Conservation (phyloP, 2,329 filamentous ascomycete genomes). For the Arachnopeziza araneosa region DNA sequence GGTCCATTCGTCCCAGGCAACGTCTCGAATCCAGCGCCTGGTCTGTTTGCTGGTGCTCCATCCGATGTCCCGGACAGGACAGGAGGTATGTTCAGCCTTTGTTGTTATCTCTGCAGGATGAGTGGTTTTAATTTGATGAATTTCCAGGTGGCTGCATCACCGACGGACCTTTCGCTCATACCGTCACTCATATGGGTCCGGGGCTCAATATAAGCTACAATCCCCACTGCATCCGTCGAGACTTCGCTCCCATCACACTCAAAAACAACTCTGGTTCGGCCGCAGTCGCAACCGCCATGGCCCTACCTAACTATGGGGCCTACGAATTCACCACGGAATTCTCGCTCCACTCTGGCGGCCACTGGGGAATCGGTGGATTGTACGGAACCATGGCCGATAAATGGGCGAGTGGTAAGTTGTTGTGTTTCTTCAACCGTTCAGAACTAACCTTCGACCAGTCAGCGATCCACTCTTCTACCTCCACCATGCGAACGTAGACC, state of each 20-base stretch:
- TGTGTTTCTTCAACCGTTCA: too few species aligned
- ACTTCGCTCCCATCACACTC: not conserved
- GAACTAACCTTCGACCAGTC: too few species aligned
- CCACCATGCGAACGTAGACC: constrained; percentile 7
- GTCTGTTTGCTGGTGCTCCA: not conserved
- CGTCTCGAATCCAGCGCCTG: not conserved
- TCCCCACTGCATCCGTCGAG: not conserved
- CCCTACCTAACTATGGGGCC: not conserved
- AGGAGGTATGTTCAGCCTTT: not conserved
- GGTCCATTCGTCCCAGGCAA: not conserved
- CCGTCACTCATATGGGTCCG: not conserved
- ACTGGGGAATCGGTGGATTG: not conserved
- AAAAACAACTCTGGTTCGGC: not conserved
- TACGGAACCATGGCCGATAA: not conserved
- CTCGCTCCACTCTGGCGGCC: not conserved
- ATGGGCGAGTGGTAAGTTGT: constrained; percentile 2
- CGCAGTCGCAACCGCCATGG: not conserved
- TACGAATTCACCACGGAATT: not conserved
- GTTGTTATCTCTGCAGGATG: too few species aligned
- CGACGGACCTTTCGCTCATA: not conserved
- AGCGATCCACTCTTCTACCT: constrained; percentile 5
- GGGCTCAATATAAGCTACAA: not conserved
- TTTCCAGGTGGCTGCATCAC: not conserved
- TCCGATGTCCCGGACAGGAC: constrained; percentile 2
- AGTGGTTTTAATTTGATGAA: too few species aligned